Conservation (phyloP, 2,329 filamentous ascomycete species). For the Cytospora mali region DNA sequence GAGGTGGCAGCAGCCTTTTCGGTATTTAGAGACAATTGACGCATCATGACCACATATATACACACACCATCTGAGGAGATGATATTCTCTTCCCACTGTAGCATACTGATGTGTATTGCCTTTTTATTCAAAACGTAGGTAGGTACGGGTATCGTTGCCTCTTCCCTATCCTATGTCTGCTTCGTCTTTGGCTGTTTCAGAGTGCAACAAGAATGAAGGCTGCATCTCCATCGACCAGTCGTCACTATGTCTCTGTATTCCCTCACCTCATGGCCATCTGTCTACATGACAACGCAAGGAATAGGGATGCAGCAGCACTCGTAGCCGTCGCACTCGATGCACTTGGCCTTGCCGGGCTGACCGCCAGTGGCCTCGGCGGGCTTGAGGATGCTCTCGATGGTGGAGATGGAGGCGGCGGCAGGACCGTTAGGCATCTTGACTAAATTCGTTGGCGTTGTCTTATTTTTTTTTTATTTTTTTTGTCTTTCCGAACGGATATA, state of each 20-base stretch:
- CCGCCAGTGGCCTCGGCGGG: conserved; percentile 43
- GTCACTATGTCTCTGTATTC: neutral
- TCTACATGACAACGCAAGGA: conserved; percentile 54
- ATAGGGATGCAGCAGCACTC: conserved; percentile 59
- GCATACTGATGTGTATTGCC: too few relatives aligned
- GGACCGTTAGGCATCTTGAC: conserved; percentile 44
- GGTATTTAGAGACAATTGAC: conserved; percentile 23
- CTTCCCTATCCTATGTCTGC: neutral
- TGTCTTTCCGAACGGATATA: neutral
- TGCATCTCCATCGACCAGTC: too few relatives aligned
- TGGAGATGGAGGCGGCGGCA: conserved; percentile 52
- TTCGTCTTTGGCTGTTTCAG: neutral
- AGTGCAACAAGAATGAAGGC: neutral
- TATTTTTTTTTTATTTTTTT: conserved; percentile 18
- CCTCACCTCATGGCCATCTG: neutral
- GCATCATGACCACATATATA: conserved; percentile 11
- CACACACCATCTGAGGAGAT: neutral
- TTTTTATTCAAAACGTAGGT: neutral
- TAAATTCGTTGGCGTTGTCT: conserved; percentile 28
- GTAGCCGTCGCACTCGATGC: conserved; percentile 53
- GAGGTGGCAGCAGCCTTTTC: neutral
- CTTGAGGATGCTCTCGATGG: conserved; percentile 55
- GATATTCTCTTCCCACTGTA: too few relatives aligned
- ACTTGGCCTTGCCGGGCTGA: conserved; percentile 45
- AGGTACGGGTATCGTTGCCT: too few relatives aligned